These are phyloP conservation scores for Phytophthora uliginosa DNA, from an alignment of 352 stramenopile genomes.

Conservation along the genomic window DNA sequence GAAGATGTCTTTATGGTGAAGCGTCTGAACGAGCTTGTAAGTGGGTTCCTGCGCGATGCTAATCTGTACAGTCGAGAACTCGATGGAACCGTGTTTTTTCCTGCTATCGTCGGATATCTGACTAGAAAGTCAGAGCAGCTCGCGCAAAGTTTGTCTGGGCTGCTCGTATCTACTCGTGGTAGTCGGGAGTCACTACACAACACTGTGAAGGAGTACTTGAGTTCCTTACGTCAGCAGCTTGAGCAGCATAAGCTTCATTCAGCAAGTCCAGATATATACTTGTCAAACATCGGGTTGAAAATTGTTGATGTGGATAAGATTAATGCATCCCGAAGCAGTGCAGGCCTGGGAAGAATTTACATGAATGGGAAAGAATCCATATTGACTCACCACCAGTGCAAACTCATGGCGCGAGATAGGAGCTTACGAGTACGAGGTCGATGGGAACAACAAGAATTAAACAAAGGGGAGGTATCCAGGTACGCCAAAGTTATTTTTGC, in stretches of 20 bases:
- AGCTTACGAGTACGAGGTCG: constrained; percentile 14
- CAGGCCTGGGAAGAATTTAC: constrained; percentile 29
- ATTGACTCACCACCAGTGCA: constrained; percentile 27
- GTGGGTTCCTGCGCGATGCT: constrained; percentile 14
- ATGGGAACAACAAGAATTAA: constrained; percentile 17
- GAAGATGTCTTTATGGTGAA: constrained; percentile 26
- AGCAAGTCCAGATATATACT: constrained; percentile 2
- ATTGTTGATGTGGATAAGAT: constrained; percentile 38
- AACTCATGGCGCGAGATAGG: constrained; percentile 20
- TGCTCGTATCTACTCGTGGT: not conserved
- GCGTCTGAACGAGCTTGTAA: constrained; percentile 23
- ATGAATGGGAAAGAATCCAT: constrained; percentile 15
- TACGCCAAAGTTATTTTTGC: not conserved
- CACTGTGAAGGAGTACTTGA: constrained; percentile 11
- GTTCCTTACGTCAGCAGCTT: constrained; percentile 13
- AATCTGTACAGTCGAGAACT: constrained; percentile 14
- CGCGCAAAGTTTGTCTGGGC: constrained; percentile 17
- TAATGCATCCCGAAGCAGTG: constrained; percentile 21
- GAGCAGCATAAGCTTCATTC: constrained; percentile 11
- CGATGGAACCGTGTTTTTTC: constrained; percentile 22
- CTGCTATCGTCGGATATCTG: constrained; percentile 24
- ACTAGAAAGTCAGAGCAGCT: constrained; percentile 20
- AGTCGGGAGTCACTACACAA: not conserved
- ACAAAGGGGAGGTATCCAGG: constrained; percentile 13
- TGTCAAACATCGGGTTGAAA: constrained; percentile 19